These are phyloP conservation scores for Beauveria medogensis DNA, from an alignment of 2,329 filamentous ascomycete species.

Conservation along the genomic window DNA sequence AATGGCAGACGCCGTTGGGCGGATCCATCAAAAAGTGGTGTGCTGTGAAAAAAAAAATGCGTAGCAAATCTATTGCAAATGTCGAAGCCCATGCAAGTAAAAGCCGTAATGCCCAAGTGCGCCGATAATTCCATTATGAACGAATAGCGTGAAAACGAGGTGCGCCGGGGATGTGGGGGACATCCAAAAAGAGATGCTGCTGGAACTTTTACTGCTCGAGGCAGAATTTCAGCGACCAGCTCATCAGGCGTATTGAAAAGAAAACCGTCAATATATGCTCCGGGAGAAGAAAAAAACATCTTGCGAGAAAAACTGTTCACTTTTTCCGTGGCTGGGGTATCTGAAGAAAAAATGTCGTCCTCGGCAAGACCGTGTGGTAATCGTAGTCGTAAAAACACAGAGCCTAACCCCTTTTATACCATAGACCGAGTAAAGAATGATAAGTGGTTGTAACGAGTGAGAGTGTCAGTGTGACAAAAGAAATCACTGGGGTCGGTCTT, in stretches of 20 bases:
- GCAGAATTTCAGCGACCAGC: neutral
- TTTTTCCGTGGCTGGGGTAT: conserved; percentile 33
- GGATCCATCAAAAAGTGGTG: neutral
- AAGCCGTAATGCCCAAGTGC: conserved; percentile 15
- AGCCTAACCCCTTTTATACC: conserved; percentile 19
- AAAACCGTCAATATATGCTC: conserved; percentile 13
- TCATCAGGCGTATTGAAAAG: neutral
- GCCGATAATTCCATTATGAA: conserved; percentile 29
- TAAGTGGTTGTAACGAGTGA: conserved; percentile 15
- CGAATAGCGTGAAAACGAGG: conserved; percentile 18
- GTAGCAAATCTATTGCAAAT: conserved; percentile 12
- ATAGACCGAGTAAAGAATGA: conserved; percentile 14
- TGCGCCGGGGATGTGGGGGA: neutral
- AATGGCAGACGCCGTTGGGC: neutral
- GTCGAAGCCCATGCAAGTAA: conserved; percentile 16
- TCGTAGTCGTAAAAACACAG: conserved; percentile 25
- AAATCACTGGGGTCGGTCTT: conserved; percentile 20
- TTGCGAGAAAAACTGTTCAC: conserved; percentile 16
- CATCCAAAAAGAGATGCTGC: neutral
- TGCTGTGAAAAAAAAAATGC: neutral
- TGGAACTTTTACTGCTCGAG: neutral
- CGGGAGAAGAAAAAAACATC: conserved; percentile 18
- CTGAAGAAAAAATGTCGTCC: conserved; percentile 24
- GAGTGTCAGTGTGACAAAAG: conserved; percentile 13
- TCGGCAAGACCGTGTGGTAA: conserved; percentile 23